Conservation (phyloP, 495 filamentous ascomycete species). For the Aspergillus nanangensis region DNA sequence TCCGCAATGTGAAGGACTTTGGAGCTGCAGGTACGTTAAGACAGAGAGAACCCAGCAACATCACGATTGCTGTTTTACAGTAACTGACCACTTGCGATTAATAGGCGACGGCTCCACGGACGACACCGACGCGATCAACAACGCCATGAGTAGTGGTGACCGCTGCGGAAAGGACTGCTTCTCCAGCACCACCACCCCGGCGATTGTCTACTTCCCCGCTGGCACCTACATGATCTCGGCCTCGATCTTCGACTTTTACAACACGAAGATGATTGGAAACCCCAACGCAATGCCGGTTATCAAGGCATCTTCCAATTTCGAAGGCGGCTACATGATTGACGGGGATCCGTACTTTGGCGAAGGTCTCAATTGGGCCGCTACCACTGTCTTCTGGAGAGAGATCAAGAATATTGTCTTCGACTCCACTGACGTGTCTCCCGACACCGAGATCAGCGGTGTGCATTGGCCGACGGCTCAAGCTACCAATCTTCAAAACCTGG, state of each 20-base stretch:
- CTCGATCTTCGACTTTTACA: slow-evolving; percentile 56
- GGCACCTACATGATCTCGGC: slow-evolving; percentile 58
- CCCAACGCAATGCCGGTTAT: slow-evolving; percentile 58
- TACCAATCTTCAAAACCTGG: slow-evolving; percentile 72
- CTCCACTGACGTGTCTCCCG: slow-evolving; percentile 56
- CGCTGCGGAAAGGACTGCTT: slow-evolving; percentile 41
- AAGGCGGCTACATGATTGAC: slow-evolving; percentile 63
- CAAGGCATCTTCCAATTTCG: slow-evolving; percentile 61
- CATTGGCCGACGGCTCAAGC: slow-evolving; percentile 76
- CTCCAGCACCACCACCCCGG: slow-evolving; percentile 51
- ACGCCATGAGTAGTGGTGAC: slow-evolving; percentile 49
- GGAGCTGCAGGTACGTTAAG: slow-evolving; percentile 51
- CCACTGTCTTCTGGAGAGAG: slow-evolving; percentile 75
- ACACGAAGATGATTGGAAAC: slow-evolving; percentile 66
- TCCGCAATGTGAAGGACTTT: slow-evolving; percentile 55
- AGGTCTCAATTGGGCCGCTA: slow-evolving; percentile 49
- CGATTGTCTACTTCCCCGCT: slow-evolving; percentile 60
- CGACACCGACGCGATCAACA: slow-evolving; percentile 61
- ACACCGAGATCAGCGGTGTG: slow-evolving; percentile 54
- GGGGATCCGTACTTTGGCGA: slow-evolving; percentile 54
- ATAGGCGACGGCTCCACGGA: slow-evolving; percentile 59
- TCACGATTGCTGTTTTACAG: too few relatives aligned
- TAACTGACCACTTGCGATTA: too few relatives aligned
- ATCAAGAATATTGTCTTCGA: slow-evolving; percentile 76
- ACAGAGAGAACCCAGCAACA: too few relatives aligned